Base-by-base conservation (phyloP, 371 early-diverging fungal genomes). In the Capillidium rhysosporum region DNA sequence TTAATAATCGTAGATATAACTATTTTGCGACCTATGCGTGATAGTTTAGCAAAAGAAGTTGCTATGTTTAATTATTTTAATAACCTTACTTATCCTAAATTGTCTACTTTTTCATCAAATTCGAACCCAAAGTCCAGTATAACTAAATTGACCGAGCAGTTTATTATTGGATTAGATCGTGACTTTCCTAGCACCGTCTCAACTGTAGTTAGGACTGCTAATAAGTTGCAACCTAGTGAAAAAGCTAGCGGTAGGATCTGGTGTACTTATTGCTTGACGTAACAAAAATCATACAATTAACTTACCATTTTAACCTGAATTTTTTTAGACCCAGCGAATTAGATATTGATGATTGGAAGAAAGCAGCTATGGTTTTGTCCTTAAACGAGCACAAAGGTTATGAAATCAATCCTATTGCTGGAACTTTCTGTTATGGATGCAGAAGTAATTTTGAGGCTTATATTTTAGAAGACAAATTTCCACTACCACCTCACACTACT, bases 101-200 rank as follows among this genome's bases (percentile, higher is more conserved):
- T 71, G 14, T 67, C 73, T 7, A 77, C 86, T 0, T 71, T 63
- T 53, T 9, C 14, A 18, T 25, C 24, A 4, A 25, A 18, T 23
- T 9, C 21, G 5, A 20, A 20, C 9, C 34, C 34, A 5, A 75
- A 73, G 47, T 67, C 69, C 12, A 81, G 83, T 9, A 84, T 85
- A 47, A 80, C 77, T 55, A 69, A 78, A 46, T 56, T 84, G 24
- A 77, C 84, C 1, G 86, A 85, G 63, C 67, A 82, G 0, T 90
- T 93, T 56, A 79, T 91, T 44, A 69, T 73, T 0, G 75, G 79
- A 0, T 69, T 93, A 28, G 86, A 87, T 56, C 66, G 70, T 10
- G 89, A 82, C 52, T 93, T 87, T 56, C 80, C 89, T 0, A 84
- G 89, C 2, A 91, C 91, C 0, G 86, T 82, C 9, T 75, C 80